Conservation (phyloP, 2,329 filamentous ascomycete genomes). For the Lithohypha guttulata region DNA sequence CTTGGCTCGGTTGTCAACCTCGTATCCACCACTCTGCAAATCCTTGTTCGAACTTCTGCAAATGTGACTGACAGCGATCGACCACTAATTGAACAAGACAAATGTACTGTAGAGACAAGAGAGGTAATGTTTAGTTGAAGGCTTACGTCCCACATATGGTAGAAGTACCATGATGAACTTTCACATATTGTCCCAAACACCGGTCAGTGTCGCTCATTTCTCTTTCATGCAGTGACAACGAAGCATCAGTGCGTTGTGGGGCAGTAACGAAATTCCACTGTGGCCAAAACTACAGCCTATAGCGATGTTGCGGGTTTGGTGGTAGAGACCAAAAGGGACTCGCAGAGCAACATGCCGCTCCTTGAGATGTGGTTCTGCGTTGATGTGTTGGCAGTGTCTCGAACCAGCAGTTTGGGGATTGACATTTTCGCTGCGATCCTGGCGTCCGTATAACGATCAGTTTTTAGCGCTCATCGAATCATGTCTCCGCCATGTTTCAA, state of each 20-base stretch:
- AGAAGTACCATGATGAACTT: conserved; percentile 6
- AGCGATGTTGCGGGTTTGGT: conserved; percentile 17
- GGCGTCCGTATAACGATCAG: conserved; percentile 8
- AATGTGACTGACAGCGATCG: not conserved
- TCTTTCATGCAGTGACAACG: conserved; percentile 22
- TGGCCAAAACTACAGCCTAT: conserved; percentile 18
- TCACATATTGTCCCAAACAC: not conserved
- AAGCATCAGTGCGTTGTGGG: conserved; percentile 22
- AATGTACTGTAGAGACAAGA: not conserved
- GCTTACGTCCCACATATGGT: not conserved
- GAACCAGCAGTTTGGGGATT: conserved; percentile 19
- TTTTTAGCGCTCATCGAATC: conserved; percentile 8
- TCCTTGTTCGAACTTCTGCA: not conserved
- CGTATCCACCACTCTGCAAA: conserved; percentile 3
- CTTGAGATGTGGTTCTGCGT: conserved; percentile 15
- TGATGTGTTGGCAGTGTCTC: conserved; percentile 23
- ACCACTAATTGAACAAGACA: no score
- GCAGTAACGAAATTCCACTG: conserved; percentile 20
- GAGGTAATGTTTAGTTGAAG: not conserved
- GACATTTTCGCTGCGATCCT: conserved; percentile 19
- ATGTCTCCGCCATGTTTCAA: conserved; percentile 9
- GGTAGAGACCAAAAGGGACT: not conserved
- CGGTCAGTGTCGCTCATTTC: conserved; percentile 11
- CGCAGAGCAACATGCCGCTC: conserved; percentile 8
- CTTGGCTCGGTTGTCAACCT: conserved; percentile 5